phyloP scores from a whole-genome alignment of 805 yeast genomes.

The Sugiyamaella chiloensis region DNA sequence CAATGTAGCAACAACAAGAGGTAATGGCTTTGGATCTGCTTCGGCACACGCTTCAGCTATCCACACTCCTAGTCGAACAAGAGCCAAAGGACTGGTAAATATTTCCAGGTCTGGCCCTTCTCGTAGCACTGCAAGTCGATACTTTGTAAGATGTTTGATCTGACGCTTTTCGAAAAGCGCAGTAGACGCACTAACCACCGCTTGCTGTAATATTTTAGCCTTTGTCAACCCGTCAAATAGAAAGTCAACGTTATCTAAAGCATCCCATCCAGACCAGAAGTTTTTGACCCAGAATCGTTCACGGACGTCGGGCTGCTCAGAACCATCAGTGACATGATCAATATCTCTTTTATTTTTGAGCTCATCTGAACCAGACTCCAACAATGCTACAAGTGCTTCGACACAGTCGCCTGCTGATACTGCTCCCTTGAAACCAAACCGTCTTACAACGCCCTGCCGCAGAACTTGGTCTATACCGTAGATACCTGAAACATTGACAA shows the following conservation, averaged over 20 bases:
- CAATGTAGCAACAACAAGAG: conserved; percentile 81
- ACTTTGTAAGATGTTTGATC: conserved; percentile 74
- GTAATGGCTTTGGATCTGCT: conserved; percentile 60
- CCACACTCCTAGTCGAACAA: conserved; percentile 87
- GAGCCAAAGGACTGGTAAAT: conserved; percentile 81
- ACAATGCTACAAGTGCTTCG: conserved; percentile 78
- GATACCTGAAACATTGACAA: conserved; percentile 63
- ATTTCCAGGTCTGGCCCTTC: conserved; percentile 81
- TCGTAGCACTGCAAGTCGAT: conserved; percentile 79
- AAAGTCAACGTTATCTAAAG: conserved; percentile 49
- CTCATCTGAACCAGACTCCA: conserved; percentile 46
- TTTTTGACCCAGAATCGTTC: conserved; percentile 72
- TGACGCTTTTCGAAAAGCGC: conserved; percentile 81
- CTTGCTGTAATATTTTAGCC: conserved; percentile 80
- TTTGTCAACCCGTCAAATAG: conserved; percentile 69
- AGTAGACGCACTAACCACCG: conserved; percentile 82
- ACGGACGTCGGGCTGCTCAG: conserved; percentile 29
- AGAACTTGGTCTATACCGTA: conserved; percentile 82
- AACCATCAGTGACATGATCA: conserved; percentile 23
- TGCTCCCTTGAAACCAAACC: conserved; percentile 83
- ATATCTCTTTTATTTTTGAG: conserved; percentile 13
- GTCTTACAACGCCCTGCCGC: conserved; percentile 80
- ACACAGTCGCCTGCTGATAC: conserved; percentile 91
- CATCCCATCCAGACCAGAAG: conserved; percentile 69
- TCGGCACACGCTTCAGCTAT: conserved; percentile 85